Evolutionary conservation across 1,284 basidiomycete genomes (phyloP), one percentile per base, ranked within the genome.

Genomic region (Microbotryomycetes sp.): DNA sequence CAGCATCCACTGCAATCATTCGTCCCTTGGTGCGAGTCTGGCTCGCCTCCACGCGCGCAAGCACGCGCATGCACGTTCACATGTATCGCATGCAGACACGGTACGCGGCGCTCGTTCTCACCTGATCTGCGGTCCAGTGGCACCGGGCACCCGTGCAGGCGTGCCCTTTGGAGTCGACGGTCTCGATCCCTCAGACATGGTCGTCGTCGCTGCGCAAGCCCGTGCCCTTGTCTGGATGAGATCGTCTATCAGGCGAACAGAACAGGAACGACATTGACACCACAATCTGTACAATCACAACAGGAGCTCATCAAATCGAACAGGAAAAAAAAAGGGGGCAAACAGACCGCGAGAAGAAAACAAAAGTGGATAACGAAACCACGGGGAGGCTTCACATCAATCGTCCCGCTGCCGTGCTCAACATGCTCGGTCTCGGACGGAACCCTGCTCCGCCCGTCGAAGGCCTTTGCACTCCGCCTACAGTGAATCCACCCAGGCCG

Each of bases 81-180:
- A n/a, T n/a, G n/a, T n/a, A n/a, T n/a, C n/a, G n/a, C n/a, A n/a
- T n/a, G n/a, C 18, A 18, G 35, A 41, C 35, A 41, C 35, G 35
- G 35, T 41, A 41, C 18, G 29, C 23, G 27, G 45, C 41, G 31
- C 5, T n/a, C 3, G 52, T 15, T 50, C 60, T 29, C 11, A 64
- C 65, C 65, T 56, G 48, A 66, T 60, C 28, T 66, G 65, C 0
- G 64, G 59, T n/a, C 62, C 65, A 4, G 59, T 61, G 4, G 59
- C 62, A n/a, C 65, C 65, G 15, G 65, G 54, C 21, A 57, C 50
- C 24, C 29, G 23, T 7, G 29, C n/a, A n/a, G 50, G 50, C 18
- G 50, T 41, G 18, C 35, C 35, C 18, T 41, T 41, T 9, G 35
- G 35, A 9, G 35, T 41, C 18, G 35, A 41, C 35, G 35, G 35